Percentiles rank a stretch among this genome's conserved stretches.
Conservation (phyloP, 805 yeast genomes). For the Candida nemodendra region DNA sequence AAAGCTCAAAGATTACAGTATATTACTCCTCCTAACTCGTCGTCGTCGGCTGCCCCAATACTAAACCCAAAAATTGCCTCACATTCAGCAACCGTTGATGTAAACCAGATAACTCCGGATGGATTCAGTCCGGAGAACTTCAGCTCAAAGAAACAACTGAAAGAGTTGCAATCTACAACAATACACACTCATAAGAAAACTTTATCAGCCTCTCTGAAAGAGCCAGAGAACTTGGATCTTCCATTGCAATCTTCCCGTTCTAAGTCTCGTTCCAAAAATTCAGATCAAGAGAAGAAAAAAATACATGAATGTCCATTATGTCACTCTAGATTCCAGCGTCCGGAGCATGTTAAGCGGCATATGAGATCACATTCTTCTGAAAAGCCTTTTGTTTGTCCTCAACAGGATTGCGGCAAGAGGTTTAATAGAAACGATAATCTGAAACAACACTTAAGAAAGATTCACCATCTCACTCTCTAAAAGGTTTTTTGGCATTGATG, state of each 20-base stretch:
- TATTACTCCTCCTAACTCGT: conserved; percentile 24
- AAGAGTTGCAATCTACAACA: conserved; percentile 1
- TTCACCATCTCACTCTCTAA: conserved; percentile 38
- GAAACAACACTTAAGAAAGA: conserved; percentile 61
- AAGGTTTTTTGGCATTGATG: too few relatives aligned
- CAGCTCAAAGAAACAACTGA: conserved; percentile 4
- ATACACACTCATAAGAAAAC: conserved; percentile 5
- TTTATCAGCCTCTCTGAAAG: conserved; percentile 14
- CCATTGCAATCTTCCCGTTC: conserved; percentile 36
- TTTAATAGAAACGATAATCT: conserved; percentile 60
- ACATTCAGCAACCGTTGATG: conserved; percentile 2
- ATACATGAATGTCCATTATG: conserved; percentile 65
- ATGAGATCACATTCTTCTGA: conserved; percentile 58
- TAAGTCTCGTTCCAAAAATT: conserved; percentile 31
- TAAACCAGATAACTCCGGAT: not conserved
- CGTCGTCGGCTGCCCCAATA: conserved; percentile 19
- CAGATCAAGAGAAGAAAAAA: conserved; percentile 46
- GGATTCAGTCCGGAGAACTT: too few relatives aligned
- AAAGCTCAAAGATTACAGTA: conserved; percentile 16
- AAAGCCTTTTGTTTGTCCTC: conserved; percentile 55
- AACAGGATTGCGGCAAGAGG: conserved; percentile 50
- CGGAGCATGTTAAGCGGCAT: conserved; percentile 70
- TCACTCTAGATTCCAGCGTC: conserved; percentile 60
- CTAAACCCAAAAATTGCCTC: conserved; percentile 1
- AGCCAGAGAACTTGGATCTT: conserved; percentile 30